A percentile compares a stretch with the other conserved stretches of the same genome.
These are phyloP conservation scores for Leccinum solheimii DNA, from an alignment of 1,284 basidiomycete species.

Conservation along the genomic window DNA sequence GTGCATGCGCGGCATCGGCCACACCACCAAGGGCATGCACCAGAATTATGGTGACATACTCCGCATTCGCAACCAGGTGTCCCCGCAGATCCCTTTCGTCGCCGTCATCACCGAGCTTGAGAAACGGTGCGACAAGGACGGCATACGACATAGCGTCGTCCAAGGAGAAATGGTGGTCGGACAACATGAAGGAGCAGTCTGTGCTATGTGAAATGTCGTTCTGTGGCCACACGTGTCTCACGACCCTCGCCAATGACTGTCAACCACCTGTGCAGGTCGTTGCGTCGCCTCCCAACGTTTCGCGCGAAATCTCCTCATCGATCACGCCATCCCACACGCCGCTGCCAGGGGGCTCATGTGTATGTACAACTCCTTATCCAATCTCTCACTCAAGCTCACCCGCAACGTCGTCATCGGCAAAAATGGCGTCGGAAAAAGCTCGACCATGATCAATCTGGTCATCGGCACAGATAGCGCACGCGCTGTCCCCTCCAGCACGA, in stretches of 20 bases:
- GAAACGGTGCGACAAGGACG: slow-evolving; percentile 17
- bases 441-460: slow-evolving; percentile 20
- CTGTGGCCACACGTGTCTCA: slow-evolving; percentile 25
- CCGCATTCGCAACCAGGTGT: slow-evolving; percentile 25
- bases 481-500: slow-evolving; percentile 24
- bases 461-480: slow-evolving; percentile 17
- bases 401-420: slow-evolving; percentile 28
- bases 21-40: slow-evolving; percentile 25
- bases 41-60: slow-evolving; percentile 24
- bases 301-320: slow-evolving; percentile 24
- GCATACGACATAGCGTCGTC: slow-evolving; percentile 13
- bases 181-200: slow-evolving; percentile 1
- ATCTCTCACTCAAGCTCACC: slow-evolving; percentile 18
- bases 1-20: slow-evolving; percentile 28
- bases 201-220: slow-evolving; percentile 20
- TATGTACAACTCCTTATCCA: slow-evolving; percentile 8
- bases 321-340: slow-evolving; percentile 23
- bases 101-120: slow-evolving; percentile 32
- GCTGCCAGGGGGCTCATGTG: not conserved
- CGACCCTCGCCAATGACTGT: slow-evolving; percentile 25
- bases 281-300: slow-evolving; percentile 19
- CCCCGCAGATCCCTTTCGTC: slow-evolving; percentile 23
- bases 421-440: slow-evolving; percentile 31
- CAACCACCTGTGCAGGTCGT: slow-evolving; percentile 22
- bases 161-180: slow-evolving; percentile 28